A percentile compares a stretch with the other conserved stretches of the same genome.
These are phyloP conservation scores for Phytophthora macrochlamydospora DNA, from an alignment of 352 stramenopile species.

Conservation along the genomic window DNA sequence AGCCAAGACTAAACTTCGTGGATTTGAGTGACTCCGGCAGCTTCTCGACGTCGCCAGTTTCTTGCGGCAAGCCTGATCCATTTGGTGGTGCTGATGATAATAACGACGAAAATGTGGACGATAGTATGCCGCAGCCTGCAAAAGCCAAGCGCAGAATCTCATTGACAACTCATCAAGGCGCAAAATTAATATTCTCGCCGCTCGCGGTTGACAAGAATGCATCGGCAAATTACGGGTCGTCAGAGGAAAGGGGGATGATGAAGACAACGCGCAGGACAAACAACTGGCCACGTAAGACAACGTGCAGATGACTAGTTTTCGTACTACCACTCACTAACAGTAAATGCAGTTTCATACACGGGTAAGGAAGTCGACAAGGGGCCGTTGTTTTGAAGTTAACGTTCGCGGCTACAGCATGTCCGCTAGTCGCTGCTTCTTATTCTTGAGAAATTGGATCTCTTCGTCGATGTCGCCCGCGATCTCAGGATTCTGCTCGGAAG, in stretches of 20 bases:
- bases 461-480: conserved; percentile 37
- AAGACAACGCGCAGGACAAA: conserved; percentile 14
- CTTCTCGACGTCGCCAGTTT: conserved; percentile 35
- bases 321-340: not conserved
- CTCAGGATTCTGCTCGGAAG: conserved; percentile 25
- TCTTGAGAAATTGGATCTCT: conserved; percentile 41
- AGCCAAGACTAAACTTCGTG: conserved; percentile 30
- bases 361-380: not conserved
- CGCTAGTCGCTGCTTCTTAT: conserved; percentile 40
- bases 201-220: conserved; percentile 37
- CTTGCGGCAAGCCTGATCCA: conserved; percentile 14
- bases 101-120: conserved; percentile 16
- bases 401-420: conserved; percentile 11
- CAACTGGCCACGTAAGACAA: not conserved
- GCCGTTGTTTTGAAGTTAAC: not conserved
- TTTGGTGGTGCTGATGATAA: conserved; percentile 19
- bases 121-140: conserved; percentile 2
- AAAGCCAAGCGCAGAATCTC: conserved; percentile 30
- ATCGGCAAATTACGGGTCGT: conserved; percentile 18
- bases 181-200: conserved; percentile 53
- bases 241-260: conserved; percentile 7
- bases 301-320: not conserved
- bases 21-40: conserved; percentile 33
- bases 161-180: conserved; percentile 29
- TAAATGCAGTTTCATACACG: not conserved